Evolutionary conservation across 1,284 basidiomycete species (phyloP).

Genomic region (Mycena citricolor): DNA sequence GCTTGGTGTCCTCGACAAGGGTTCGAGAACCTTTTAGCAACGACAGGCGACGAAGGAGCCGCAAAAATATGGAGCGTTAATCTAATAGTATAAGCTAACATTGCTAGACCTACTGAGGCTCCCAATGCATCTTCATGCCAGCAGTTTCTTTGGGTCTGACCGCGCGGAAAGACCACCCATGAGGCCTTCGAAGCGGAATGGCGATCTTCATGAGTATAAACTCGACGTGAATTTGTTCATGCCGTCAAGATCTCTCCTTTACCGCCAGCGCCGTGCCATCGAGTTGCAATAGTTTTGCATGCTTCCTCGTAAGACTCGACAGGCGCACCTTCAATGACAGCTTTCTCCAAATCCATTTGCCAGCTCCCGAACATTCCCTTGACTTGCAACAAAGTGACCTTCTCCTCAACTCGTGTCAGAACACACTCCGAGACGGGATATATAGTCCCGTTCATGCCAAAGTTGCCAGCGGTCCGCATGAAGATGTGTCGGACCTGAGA

Average conservation of each 20-base stretch:
- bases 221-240: no score
- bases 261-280: slow-evolving; percentile 16
- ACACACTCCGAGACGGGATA: slow-evolving; percentile 19
- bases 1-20: slow-evolving; percentile 73
- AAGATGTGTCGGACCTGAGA: slow-evolving; percentile 16
- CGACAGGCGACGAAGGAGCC: slow-evolving; percentile 77
- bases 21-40: slow-evolving; percentile 66
- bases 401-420: slow-evolving; percentile 17
- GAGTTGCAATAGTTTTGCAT: slow-evolving; percentile 10
- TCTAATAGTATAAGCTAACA: neutral
- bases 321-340: slow-evolving; percentile 4
- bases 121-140: no score
- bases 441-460: slow-evolving; percentile 18
- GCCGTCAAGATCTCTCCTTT: slow-evolving; percentile 15
- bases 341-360: slow-evolving; percentile 14
- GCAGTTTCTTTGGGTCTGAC: no score
- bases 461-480: slow-evolving; percentile 15
- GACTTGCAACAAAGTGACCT: slow-evolving; percentile 14
- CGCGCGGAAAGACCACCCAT: no score
- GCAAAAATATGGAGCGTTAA: slow-evolving; percentile 66
- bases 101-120: no score
- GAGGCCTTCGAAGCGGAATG: no score
- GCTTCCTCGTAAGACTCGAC: slow-evolving; percentile 3
- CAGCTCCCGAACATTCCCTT: slow-evolving; percentile 13
- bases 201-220: no score